Conservation (phyloP, 192 early-diverging fungal genomes). For the Anaeromyces robustus region DNA sequence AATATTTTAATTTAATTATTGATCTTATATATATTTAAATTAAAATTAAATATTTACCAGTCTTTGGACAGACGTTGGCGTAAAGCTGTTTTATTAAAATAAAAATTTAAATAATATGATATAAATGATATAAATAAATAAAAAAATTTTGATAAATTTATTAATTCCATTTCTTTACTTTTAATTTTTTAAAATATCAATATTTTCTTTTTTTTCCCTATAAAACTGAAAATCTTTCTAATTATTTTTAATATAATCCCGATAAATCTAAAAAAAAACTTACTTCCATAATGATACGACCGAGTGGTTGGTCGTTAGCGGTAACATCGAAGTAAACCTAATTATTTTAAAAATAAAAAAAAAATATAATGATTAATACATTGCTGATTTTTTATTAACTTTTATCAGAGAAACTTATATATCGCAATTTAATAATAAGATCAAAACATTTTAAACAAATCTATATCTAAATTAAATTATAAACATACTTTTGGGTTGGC, state of each 20-base stretch:
- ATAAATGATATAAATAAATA: no score
- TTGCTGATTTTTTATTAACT: no score
- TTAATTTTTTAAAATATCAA: no score
- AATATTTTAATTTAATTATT: no score
- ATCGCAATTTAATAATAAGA: no score
- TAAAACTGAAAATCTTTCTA: no score
- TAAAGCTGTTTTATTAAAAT: constrained; percentile 2
- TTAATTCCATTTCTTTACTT: no score
- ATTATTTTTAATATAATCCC: no score
- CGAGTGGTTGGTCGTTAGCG: constrained; percentile 23
- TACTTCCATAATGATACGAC: constrained; percentile 40
- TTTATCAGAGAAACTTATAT: no score
- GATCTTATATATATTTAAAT: neutral
- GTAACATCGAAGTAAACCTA: constrained; percentile 57
- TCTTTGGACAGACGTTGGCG: constrained; percentile 26
- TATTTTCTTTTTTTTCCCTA: no score
- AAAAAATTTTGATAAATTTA: no score
- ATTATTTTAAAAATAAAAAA: neutral
- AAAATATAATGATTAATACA: neutral
- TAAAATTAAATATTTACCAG: neutral
- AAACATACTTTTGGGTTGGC: neutral
- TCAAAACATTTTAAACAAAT: neutral
- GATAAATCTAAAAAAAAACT: neutral
- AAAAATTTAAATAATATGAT: neutral
- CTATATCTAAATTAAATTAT: neutral